A percentile compares a stretch with the other conserved stretches of the same genome.
phyloP scores from a whole-genome alignment of 1,284 basidiomycete species.

The Leccinum griseonigrum region DNA sequence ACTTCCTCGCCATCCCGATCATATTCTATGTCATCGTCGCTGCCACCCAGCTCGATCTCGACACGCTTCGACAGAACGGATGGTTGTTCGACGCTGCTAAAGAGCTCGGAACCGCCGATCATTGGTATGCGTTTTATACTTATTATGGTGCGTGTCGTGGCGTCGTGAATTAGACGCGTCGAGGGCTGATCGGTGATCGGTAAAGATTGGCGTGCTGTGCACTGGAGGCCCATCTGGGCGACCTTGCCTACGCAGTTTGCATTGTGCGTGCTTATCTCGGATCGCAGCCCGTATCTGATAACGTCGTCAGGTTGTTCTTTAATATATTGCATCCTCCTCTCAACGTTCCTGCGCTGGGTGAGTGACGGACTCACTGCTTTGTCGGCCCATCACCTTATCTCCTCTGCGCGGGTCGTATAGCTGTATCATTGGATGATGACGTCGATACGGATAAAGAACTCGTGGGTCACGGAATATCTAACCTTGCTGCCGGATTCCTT shows the following conservation, averaged over 20 bases:
- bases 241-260: constrained; percentile 84
- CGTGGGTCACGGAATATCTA: constrained; percentile 91
- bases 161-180: neutral
- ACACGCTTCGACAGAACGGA: constrained; percentile 60
- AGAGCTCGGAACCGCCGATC: constrained; percentile 46
- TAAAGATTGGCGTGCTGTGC: constrained; percentile 37
- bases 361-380: constrained; percentile 12
- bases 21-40: constrained; percentile 83
- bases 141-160: constrained; percentile 57
- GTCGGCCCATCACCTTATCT: neutral
- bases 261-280: constrained; percentile 41
- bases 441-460: constrained; percentile 94
- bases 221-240: constrained; percentile 65
- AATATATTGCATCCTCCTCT: constrained; percentile 93
- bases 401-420: constrained; percentile 34
- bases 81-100: constrained; percentile 86
- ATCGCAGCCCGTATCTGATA: constrained; percentile 5
- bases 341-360: constrained; percentile 89
- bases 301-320: constrained; percentile 67
- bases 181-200: neutral
- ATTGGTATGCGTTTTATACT: constrained; percentile 83
- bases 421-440: constrained; percentile 89
- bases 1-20: constrained; percentile 83
- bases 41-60: constrained; percentile 63
- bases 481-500: constrained; percentile 76